Base-by-base conservation (phyloP, 2,329 filamentous ascomycete genomes). In the Cryphonectria japonica region DNA sequence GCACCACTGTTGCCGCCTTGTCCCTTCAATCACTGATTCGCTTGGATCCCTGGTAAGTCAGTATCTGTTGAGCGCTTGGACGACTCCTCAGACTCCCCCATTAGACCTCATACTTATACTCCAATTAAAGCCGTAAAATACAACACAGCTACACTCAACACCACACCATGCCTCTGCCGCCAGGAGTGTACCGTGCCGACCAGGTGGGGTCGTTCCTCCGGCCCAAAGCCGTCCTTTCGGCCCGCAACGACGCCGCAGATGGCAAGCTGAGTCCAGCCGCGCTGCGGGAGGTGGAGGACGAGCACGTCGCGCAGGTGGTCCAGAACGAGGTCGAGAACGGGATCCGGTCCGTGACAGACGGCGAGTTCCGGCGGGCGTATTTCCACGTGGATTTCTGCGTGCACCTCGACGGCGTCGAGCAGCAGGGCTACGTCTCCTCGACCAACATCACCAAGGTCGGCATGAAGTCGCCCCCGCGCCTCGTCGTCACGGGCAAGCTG, bases 321-420 rank as follows among this genome's bases (percentile, higher is more conserved):
- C 76, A 81, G 70, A 82, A 84, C 75, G 83, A 88, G 76, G 80
- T 87, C 60, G 79, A 80, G 29, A 82, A 81, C 69, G 86, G 86
- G 46, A 78, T 88, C 34, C 82, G 80, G 69, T 82, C 83, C 69
- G 82, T 88, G 62, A 88, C 86, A 11, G 86, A 88, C 72, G 86
- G 86, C 78, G 86, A 88, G 78, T 88, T 87, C 79, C 84, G 86
- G 67, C 84, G 86, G 69, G 83, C 83, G 62, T 88, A 84, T 80
- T 89, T 89, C 80, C 86, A 88, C 77, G 83, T 88, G 71, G 87
- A 88, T 78, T 88, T 87, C 79, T 81, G 88, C 60, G 82, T 85
- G 77, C 83, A 88, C 75, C 79, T 88, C 4, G 81, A 80, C 57
- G 86, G 87, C 67, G 83, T 88, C 74, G 84, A 87, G 78, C 82